phyloP scores from a whole-genome alignment of 148 eudicot genomes.

The Rhododendron ovatum region DNA sequence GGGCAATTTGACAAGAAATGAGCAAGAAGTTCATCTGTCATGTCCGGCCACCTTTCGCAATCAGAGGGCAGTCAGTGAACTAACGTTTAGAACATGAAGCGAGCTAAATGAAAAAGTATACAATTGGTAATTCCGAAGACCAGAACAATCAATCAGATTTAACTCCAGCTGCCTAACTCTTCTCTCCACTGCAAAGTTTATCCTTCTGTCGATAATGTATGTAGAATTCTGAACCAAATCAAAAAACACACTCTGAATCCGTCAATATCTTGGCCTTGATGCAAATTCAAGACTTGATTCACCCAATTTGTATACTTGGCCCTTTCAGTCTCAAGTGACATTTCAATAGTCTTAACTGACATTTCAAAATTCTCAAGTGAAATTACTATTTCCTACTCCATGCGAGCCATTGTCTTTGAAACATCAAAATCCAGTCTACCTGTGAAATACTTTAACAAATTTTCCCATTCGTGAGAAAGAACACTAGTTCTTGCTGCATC shows the following conservation, averaged over 20 bases:
- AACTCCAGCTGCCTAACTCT: not conserved
- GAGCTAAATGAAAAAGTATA: not conserved
- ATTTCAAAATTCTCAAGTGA: no score
- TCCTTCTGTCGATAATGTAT: not conserved
- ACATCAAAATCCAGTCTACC: not conserved
- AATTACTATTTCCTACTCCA: not conserved
- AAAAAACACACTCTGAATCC: not conserved
- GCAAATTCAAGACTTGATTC: not conserved
- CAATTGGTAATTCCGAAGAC: not conserved
- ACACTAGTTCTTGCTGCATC: no score
- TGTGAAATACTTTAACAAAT: no score
- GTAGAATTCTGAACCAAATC: not conserved
- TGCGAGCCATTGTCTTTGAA: not conserved
- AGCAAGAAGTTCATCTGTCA: not conserved
- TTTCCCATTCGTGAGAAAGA: no score
- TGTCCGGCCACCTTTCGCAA: not conserved
- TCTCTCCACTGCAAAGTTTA: not conserved
- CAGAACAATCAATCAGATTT: not conserved
- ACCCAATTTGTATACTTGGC: not conserved
- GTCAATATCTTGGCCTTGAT: not conserved
- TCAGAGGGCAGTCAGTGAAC: not conserved
- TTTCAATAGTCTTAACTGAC: no score
- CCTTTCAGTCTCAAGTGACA: not conserved
- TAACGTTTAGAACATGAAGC: not conserved
- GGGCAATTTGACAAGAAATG: not conserved